Percentiles rank a stretch among this genome's conserved stretches.
These are phyloP conservation scores for Bathelium albidoporum DNA, from an alignment of 495 filamentous ascomycete genomes.

Conservation along the genomic window DNA sequence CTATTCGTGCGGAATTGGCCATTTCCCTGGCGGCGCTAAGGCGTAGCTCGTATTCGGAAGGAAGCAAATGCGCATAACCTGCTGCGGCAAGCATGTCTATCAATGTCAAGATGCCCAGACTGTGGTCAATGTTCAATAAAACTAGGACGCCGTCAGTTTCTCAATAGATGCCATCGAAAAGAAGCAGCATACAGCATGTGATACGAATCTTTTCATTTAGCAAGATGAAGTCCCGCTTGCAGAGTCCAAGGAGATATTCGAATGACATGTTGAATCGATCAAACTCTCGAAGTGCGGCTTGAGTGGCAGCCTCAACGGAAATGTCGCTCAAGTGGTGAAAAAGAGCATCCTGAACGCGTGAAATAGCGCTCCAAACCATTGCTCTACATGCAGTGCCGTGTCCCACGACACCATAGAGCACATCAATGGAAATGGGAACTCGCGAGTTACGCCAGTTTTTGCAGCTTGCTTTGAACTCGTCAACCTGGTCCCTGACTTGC, in stretches of 20 bases:
- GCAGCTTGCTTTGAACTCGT: constrained; percentile 2
- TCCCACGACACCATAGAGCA: not conserved
- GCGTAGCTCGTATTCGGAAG: not conserved
- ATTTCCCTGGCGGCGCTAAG: not conserved
- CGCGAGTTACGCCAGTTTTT: constrained; percentile 1
- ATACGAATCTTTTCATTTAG: constrained; percentile 1
- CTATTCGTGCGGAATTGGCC: constrained; percentile 3
- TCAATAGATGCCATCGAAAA: not conserved
- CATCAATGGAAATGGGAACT: not conserved
- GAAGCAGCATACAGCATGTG: not conserved
- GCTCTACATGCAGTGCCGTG: constrained; percentile 1
- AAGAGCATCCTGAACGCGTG: constrained; percentile 2
- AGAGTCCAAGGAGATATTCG: constrained; percentile 1
- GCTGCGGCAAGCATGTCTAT: not conserved
- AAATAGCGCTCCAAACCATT: not conserved
- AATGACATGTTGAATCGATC: not conserved
- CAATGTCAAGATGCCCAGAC: not conserved
- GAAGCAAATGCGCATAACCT: not conserved
- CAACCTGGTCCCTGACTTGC: not conserved
- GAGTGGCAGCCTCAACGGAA: not conserved
- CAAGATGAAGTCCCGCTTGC: not conserved
- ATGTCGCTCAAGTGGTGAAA: not conserved
- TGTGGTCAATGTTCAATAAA: constrained; percentile 1
- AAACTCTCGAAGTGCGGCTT: not conserved
- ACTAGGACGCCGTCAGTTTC: not conserved